Evolutionary conservation across 345 rosid species (phyloP).

Genomic region (Populus deltoides): DNA sequence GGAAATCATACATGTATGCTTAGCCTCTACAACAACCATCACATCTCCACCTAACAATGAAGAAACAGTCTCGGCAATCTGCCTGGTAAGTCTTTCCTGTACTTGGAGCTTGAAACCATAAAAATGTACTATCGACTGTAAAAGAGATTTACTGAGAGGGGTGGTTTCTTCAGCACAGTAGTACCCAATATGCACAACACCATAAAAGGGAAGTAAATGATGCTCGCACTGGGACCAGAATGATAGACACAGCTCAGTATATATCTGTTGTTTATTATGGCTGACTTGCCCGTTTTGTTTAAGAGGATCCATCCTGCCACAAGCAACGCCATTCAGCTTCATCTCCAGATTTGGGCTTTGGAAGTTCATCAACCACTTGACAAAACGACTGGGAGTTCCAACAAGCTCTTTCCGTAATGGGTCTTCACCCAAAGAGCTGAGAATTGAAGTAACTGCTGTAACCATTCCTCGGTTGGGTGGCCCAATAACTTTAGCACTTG

Average conservation of each 20-base stretch:
- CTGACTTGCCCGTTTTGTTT: constrained; percentile 36
- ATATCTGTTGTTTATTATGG: constrained; percentile 33
- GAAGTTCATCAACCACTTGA: constrained; percentile 84
- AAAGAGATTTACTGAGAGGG: constrained; percentile 46
- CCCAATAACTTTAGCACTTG: constrained; percentile 33
- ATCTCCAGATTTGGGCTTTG: constrained; percentile 57
- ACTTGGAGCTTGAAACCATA: constrained; percentile 97
- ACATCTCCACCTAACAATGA: constrained; percentile 71
- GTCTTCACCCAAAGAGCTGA: constrained; percentile 81
- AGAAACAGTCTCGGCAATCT: constrained; percentile 79
- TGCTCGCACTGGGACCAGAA: constrained; percentile 97
- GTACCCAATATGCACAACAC: constrained; percentile 86
- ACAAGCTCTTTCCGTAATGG: constrained; percentile 80
- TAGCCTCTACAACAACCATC: constrained; percentile 87
- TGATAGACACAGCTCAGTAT: constrained; percentile 63
- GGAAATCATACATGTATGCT: constrained; percentile 88
- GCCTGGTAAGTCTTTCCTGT: constrained; percentile 90
- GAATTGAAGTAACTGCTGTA: constrained; percentile 62
- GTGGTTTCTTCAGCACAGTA: constrained; percentile 43
- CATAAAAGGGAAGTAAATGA: constrained; percentile 94
- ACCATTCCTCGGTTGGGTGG: constrained; percentile 54
- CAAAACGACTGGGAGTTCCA: constrained; percentile 68
- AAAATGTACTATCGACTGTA: constrained; percentile 76
- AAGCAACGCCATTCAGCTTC: constrained; percentile 51
- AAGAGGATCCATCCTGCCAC: constrained; percentile 23